A percentile compares a stretch with the other conserved stretches of the same genome.
Evolutionary conservation across 2,329 filamentous ascomycete species (phyloP).

Genomic region (Diaporthe batatas): DNA sequence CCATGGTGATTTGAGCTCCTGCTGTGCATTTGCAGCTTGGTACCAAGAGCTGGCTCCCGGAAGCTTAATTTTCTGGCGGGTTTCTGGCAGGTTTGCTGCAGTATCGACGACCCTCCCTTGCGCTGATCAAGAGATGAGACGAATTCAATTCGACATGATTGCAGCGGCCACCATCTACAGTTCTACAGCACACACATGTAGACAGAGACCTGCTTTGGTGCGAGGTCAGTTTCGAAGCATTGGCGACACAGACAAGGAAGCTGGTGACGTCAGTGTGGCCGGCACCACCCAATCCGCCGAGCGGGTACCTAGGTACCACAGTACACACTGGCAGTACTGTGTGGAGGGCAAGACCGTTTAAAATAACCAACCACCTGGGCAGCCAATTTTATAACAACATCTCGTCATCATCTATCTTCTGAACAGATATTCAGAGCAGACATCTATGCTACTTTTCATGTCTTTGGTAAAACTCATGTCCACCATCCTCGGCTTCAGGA

Average conservation of each 20-base stretch:
- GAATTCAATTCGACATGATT: constrained; percentile 13
- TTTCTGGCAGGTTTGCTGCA: not conserved
- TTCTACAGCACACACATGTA: too few species aligned
- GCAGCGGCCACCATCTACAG: too few species aligned
- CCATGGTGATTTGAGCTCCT: not conserved
- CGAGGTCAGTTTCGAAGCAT: not conserved
- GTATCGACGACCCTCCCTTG: not conserved
- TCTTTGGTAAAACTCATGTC: constrained; percentile 1
- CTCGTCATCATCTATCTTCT: too few species aligned
- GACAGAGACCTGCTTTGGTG: not conserved
- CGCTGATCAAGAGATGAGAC: constrained; percentile 16
- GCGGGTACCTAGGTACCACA: not conserved
- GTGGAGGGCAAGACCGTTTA: too few species aligned
- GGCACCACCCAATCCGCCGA: not conserved
- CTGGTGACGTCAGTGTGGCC: constrained; percentile 21
- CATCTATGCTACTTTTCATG: not conserved
- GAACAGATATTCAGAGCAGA: not conserved
- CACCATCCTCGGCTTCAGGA: not conserved
- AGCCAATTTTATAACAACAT: too few species aligned
- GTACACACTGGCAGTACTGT: too few species aligned
- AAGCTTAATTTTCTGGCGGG: constrained; percentile 6
- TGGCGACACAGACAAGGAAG: not conserved
- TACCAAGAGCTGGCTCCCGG: not conserved
- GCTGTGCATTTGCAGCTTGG: not conserved
- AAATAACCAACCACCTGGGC: too few species aligned